These are phyloP conservation scores for Malassezia sympodialis DNA, from an alignment of 1,284 basidiomycete species.

Conservation along the genomic window DNA sequence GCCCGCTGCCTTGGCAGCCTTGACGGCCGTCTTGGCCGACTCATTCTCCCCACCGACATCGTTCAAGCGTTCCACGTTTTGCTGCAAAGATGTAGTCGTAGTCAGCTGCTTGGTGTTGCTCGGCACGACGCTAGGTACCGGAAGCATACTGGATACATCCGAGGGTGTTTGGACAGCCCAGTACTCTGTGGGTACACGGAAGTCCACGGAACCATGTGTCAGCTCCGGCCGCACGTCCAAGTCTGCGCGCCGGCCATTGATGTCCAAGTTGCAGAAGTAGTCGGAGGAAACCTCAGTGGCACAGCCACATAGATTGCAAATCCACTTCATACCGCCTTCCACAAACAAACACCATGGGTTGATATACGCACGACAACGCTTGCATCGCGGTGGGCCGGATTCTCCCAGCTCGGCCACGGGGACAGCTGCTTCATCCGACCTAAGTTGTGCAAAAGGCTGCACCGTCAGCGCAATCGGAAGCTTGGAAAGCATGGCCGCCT, in stretches of 20 bases:
- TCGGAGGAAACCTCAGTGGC: slow-evolving; percentile 61
- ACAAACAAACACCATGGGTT: slow-evolving; percentile 88
- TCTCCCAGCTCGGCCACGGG: slow-evolving; percentile 62
- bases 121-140: slow-evolving; percentile 23
- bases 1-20: slow-evolving; percentile 38
- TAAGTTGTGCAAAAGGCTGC: slow-evolving; percentile 78
- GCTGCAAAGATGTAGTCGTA: slow-evolving; percentile 31
- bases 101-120: slow-evolving; percentile 30
- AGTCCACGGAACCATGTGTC: slow-evolving; percentile 82
- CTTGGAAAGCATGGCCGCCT: slow-evolving; percentile 69
- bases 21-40: slow-evolving; percentile 35
- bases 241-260: slow-evolving; percentile 70
- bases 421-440: slow-evolving; percentile 56
- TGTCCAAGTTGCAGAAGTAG: slow-evolving; percentile 79
- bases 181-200: slow-evolving; percentile 72
- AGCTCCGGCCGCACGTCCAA: slow-evolving; percentile 75
- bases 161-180: slow-evolving; percentile 57
- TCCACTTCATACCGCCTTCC: slow-evolving; percentile 75
- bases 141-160: slow-evolving; percentile 23
- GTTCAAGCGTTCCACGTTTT: slow-evolving; percentile 12
- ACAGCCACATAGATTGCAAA: slow-evolving; percentile 79
- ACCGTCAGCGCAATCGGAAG: slow-evolving; percentile 71
- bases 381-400: slow-evolving; percentile 73
- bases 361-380: slow-evolving; percentile 76
- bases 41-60: slow-evolving; percentile 17